Evolutionary conservation across 192 early-diverging fungal genomes (phyloP), one percentile per base, ranked within the genome.

Genomic region (Mortierella alpina): DNA sequence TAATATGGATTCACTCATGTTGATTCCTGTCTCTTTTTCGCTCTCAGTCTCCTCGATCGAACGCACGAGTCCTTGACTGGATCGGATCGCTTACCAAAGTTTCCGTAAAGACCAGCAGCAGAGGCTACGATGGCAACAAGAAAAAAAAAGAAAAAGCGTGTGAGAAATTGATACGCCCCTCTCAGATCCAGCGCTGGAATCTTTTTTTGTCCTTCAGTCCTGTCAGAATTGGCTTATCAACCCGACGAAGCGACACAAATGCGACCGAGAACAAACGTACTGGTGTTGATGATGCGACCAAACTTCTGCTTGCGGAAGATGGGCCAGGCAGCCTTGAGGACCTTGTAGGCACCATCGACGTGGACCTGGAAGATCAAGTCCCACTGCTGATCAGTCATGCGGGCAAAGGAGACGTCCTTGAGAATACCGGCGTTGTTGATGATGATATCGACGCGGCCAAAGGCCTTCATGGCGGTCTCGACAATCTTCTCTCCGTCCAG

Each of bases 391-490:
- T 99, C 98, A 7, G 94, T 95, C 95, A 99, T 99, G 68, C 95
- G 89, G 67, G 95, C 88, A 87, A 99, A 99, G 67, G 94, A 93
- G 79, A 95, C 95, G 88, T 99, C 98, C 72, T 97, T 95, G 70
- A 99, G 88, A 73, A 99, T 98, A 54, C 97, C 97, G 17, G 98
- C 98, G 83, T 99, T 99, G 86, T 98, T 98, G 84, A 99, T 93
- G 55, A 99, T 83, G 56, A 99, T 90, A 82, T 99, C 98, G 63
- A 99, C 87, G 49, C 93, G 91, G 10, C 97, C 97, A 80, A 95
- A 99, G 17, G 95, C 94, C 87, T 95, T 92, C 74, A 99, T 84
- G 5, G 98, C 98, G 7, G 97, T 96, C 74, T 96, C 95, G 20
- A 99, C 94, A 80, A 99, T 99, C 90, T 96, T 96, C 63, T 95